Conservation (phyloP, 1,284 basidiomycete genomes). For the Sanghuangporus baumii region DNA sequence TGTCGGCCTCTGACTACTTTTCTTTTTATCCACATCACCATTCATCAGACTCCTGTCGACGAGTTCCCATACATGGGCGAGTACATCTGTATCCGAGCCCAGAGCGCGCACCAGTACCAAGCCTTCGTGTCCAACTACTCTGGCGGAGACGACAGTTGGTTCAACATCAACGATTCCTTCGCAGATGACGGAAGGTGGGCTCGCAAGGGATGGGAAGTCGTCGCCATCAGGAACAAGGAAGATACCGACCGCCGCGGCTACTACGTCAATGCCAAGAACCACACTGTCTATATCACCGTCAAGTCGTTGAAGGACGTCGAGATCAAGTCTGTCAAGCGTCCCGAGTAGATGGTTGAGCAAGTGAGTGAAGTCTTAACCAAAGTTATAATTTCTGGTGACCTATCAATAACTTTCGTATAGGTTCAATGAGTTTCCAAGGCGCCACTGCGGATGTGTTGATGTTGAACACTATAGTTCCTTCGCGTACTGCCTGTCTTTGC, state of each 20-base stretch:
- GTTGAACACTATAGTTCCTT: no score
- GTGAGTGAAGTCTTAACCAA: neutral
- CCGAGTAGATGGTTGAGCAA: neutral
- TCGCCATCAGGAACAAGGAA: neutral
- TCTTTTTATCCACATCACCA: neutral
- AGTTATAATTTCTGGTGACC: no score
- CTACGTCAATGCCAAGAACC: neutral
- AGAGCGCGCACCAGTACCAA: neutral
- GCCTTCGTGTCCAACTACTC: neutral
- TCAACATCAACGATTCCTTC: neutral
- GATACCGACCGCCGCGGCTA: neutral
- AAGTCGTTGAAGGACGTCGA: neutral
- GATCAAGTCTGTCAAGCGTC: neutral
- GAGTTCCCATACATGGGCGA: neutral
- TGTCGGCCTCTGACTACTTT: neutral
- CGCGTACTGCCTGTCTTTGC: no score
- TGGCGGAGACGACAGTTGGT: neutral
- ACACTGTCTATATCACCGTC: neutral
- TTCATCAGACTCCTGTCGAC: neutral
- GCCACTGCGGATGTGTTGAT: no score
- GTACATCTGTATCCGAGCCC: neutral
- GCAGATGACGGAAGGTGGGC: neutral
- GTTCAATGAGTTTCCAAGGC: no score
- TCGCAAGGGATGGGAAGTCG: neutral
- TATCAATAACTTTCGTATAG: no score